Evolutionary conservation across 139 green algal species (phyloP).

Genomic region (Zygnema circumcarinatum): DNA sequence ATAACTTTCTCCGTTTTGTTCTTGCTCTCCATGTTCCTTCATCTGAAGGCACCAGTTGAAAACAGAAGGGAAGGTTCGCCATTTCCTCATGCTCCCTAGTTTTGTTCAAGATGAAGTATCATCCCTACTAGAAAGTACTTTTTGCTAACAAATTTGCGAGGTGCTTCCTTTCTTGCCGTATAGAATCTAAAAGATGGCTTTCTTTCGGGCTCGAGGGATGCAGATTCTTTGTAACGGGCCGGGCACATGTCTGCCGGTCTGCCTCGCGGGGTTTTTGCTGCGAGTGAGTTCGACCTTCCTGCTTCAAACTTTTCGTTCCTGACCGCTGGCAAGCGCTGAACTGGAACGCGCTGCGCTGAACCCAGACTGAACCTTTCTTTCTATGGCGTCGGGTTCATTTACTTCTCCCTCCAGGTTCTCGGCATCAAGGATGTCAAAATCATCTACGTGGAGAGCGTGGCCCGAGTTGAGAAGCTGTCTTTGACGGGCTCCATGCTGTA

Average conservation of each 20-base stretch:
- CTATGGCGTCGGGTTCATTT: no score
- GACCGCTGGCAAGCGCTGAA: neutral
- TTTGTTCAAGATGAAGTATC: no score
- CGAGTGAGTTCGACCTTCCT: constrained; percentile 40
- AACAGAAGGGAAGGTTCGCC: no score
- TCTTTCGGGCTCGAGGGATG: neutral
- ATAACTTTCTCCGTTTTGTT: no score
- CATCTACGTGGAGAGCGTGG: constrained; percentile 65
- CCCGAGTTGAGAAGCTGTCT: constrained; percentile 60
- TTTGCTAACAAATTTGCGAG: no score
- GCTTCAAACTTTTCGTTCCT: neutral
- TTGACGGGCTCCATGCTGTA: constrained; percentile 57
- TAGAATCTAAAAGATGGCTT: neutral
- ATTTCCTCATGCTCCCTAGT: no score
- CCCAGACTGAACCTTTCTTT: no score
- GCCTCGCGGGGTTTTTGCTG: constrained; percentile 55
- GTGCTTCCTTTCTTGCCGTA: constrained; percentile 6
- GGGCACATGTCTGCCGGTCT: constrained; percentile 58
- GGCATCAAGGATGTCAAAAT: constrained; percentile 39
- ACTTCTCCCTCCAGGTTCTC: constrained; percentile 19
- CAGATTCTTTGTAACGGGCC: constrained; percentile 64
- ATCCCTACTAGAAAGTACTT: no score
- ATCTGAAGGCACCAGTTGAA: no score
- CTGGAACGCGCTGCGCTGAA: no score
- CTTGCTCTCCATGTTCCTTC: no score